Evolutionary conservation across 305 asterid species (phyloP).

Genomic region (Euphrasia arctica): DNA sequence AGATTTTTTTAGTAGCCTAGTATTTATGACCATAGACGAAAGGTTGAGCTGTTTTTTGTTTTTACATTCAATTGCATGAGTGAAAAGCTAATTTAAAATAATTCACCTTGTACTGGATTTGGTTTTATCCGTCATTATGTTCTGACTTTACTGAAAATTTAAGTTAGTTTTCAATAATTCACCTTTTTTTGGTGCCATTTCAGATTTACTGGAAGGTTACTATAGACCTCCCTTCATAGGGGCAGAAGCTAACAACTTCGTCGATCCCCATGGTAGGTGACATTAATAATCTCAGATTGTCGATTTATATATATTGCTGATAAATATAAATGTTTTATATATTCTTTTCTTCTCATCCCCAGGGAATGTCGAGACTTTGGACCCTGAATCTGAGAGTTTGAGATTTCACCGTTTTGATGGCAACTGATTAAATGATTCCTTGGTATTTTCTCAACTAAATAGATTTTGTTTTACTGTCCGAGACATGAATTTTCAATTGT

Average conservation of each 20-base stretch:
- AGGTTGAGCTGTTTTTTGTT: not conserved
- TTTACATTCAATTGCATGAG: not conserved
- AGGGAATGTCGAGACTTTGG: slow-evolving; percentile 55
- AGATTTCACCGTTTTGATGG: slow-evolving; percentile 40
- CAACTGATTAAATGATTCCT: slow-evolving; percentile 31
- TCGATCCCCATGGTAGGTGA: slow-evolving; percentile 52
- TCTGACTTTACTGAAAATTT: not conserved
- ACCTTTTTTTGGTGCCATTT: slow-evolving; percentile 17
- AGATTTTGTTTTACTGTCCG: not conserved
- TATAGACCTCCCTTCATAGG: slow-evolving; percentile 54
- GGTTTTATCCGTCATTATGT: slow-evolving; percentile 12
- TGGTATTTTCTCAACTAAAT: slow-evolving; percentile 24
- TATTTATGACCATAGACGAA: not conserved
- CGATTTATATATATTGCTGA: slow-evolving; percentile 2
- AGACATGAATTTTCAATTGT: not conserved
- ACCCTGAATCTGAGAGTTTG: slow-evolving; percentile 41
- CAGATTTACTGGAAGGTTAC: slow-evolving; percentile 59
- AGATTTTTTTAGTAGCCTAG: not conserved
- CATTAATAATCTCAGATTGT: slow-evolving; percentile 24
- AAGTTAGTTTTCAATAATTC: slow-evolving; percentile 9
- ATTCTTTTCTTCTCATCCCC: slow-evolving; percentile 9
- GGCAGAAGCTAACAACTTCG: slow-evolving; percentile 49
- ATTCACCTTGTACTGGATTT: not conserved
- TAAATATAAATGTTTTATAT: not conserved
- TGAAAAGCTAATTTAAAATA: not conserved